A percentile compares a stretch with the other conserved stretches of the same genome.
These are phyloP conservation scores for Acacia melanoxylon DNA, from an alignment of 306 rosid species.

Conservation along the genomic window DNA sequence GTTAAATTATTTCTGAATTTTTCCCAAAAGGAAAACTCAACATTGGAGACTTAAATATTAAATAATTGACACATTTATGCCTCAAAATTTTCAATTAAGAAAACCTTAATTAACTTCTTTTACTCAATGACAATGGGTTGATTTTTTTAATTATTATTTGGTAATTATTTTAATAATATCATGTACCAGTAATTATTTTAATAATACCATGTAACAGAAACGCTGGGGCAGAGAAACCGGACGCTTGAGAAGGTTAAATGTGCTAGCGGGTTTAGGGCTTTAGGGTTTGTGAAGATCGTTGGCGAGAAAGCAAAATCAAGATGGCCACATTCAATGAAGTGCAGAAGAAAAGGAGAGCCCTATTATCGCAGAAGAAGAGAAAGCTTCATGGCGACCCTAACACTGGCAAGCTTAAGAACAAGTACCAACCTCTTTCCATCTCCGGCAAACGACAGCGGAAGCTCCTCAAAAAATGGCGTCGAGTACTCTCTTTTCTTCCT, in stretches of 20 bases:
- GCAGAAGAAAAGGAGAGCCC: conserved; percentile 81
- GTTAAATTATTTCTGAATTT: background rate
- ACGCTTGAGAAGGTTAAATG: background rate
- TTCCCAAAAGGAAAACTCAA: background rate
- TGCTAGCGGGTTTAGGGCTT: background rate
- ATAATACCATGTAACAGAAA: no score
- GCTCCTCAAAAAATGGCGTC: conserved; percentile 78
- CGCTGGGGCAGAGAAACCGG: no score
- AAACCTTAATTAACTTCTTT: background rate
- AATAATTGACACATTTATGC: background rate
- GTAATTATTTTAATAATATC: no score
- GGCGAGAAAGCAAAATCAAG: background rate
- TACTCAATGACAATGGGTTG: no score
- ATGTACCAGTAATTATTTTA: background rate
- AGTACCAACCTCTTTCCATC: conserved; percentile 48
- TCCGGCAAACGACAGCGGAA: conserved; percentile 96
- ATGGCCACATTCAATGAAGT: conserved; percentile 95
- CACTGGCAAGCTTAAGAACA: conserved; percentile 67
- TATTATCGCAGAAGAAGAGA: conserved; percentile 66
- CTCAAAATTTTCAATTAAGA: background rate
- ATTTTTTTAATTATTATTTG: no score
- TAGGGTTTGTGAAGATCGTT: background rate
- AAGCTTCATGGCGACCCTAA: conserved; percentile 67
- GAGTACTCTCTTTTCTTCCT: conserved; percentile 41
- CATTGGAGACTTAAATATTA: background rate